These are phyloP conservation scores for Arthrobotrys iridis DNA, from an alignment of 2,329 filamentous ascomycete species.

Conservation along the genomic window DNA sequence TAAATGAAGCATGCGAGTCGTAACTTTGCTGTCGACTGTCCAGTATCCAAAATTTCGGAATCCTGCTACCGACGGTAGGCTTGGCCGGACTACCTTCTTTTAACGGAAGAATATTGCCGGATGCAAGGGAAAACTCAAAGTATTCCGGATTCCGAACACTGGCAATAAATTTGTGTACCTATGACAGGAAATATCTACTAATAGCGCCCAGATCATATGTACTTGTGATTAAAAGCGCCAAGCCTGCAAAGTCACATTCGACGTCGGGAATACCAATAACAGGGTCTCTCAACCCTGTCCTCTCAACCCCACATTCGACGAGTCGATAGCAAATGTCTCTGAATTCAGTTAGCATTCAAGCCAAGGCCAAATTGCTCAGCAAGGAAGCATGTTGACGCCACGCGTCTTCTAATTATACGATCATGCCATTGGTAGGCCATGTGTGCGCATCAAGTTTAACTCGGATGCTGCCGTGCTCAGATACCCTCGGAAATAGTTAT, in stretches of 20 bases:
- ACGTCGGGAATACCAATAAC: neutral
- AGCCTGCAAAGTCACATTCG: constrained; percentile 7
- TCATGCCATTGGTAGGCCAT: constrained; percentile 4
- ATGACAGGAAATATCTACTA: neutral
- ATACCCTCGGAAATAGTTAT: constrained; percentile 10
- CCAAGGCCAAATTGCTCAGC: neutral
- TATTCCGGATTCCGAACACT: neutral
- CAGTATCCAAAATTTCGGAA: neutral
- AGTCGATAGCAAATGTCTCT: neutral
- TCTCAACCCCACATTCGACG: neutral
- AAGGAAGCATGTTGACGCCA: constrained; percentile 1
- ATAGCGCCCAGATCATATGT: neutral
- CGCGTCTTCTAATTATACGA: constrained; percentile 14
- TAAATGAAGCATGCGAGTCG: neutral
- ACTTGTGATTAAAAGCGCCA: neutral
- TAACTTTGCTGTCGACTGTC: neutral
- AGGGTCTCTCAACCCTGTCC: constrained; percentile 3
- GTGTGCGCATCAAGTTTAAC: constrained; percentile 2
- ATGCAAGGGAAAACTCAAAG: constrained; percentile 14
- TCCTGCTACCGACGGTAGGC: constrained; percentile 1
- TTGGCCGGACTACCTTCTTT: neutral
- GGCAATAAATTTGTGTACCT: neutral
- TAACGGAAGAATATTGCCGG: neutral
- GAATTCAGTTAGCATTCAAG: neutral
- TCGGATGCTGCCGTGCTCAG: constrained; percentile 11